Evolutionary conservation across 202 grass and related monocot genomes (phyloP).

Genomic region (Tripidium arundinaceum): DNA sequence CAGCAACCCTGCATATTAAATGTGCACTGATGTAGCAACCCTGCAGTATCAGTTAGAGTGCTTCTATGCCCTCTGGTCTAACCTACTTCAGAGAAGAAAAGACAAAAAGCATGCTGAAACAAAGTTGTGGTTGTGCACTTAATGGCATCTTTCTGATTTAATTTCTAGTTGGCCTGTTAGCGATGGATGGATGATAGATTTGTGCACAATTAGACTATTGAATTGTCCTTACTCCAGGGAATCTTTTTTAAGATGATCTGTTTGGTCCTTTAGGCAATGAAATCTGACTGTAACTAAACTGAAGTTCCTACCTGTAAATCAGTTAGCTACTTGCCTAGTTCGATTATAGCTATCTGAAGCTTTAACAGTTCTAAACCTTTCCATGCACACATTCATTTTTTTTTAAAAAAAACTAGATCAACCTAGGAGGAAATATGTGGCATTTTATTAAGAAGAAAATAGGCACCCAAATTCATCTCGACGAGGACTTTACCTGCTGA

Average conservation of each 20-base stretch:
- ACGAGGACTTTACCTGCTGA: background rate
- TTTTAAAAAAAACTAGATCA: background rate
- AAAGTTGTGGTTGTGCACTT: background rate
- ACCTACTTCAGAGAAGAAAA: constrained; percentile 13
- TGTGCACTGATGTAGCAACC: constrained; percentile 3
- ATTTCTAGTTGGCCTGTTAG: constrained; percentile 18
- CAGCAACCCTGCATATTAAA: constrained; percentile 6
- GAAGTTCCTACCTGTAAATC: background rate
- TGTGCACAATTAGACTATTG: constrained; percentile 22
- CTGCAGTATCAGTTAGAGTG: background rate
- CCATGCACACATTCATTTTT: background rate
- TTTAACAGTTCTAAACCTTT: background rate
- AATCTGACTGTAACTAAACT: constrained; percentile 14
- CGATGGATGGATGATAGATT: constrained; percentile 21
- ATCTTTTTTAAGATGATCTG: constrained; percentile 1
- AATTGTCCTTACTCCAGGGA: background rate
- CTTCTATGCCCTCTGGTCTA: background rate
- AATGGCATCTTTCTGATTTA: constrained; percentile 17
- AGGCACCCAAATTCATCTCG: background rate
- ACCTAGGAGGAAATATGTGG: background rate
- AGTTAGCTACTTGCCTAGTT: background rate
- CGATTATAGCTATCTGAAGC: background rate
- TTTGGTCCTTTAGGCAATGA: background rate
- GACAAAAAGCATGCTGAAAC: constrained; percentile 9
- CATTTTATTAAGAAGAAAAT: background rate